Evolutionary conservation across 192 early-diverging fungal species (phyloP), one percentile per base, ranked within the genome.

Genomic region (Dissophora ornata): DNA sequence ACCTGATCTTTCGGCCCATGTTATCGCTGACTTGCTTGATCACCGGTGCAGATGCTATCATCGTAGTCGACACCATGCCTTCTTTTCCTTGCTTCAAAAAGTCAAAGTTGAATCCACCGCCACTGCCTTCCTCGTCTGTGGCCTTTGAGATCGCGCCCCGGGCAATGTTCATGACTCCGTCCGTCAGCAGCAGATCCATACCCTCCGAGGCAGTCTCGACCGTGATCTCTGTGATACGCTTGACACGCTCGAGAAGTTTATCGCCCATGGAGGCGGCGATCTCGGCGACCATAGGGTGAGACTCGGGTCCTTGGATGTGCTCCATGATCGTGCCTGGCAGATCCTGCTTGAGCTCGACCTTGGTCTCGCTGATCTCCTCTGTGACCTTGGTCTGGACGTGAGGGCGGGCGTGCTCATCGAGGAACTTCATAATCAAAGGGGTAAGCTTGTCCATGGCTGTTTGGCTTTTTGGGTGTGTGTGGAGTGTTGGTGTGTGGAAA

Each of bases 111-210:
- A 77, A 77, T 24, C 64, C 63, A 29, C 41, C 22, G 4, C 41
- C 46, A 13, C 28, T 13, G 42, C 63, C 63, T 30, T 70, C 52
- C n/a, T 71, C 69, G n/a, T 67, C 53, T 2, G 46, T 67, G 2
- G 45, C 7, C 52, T 62, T 62, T 8, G 38, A 44, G 22, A 77
- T 13, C 24, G 67, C 59, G 21, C 54, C 59, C 22, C 53, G 51
- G 36, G 73, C 59, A 30, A 77, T 64, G 58, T 62, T 62, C 73
- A 77, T 77, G 51, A 77, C 65, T n/a, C 73, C 73, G 34, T 77
- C 56, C 44, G 73, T 77, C 25, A 77, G 32, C 56, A 77, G 46
- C 33, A 67, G 52, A 30, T 77, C 73, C 73, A 77, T 77, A 19
- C 73, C 73, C 42, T 77, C 73, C 4, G 73, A 67, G 33, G 73